phyloP scores from a whole-genome alignment of 257 asterid genomes.

The Coffea canephora region DNA sequence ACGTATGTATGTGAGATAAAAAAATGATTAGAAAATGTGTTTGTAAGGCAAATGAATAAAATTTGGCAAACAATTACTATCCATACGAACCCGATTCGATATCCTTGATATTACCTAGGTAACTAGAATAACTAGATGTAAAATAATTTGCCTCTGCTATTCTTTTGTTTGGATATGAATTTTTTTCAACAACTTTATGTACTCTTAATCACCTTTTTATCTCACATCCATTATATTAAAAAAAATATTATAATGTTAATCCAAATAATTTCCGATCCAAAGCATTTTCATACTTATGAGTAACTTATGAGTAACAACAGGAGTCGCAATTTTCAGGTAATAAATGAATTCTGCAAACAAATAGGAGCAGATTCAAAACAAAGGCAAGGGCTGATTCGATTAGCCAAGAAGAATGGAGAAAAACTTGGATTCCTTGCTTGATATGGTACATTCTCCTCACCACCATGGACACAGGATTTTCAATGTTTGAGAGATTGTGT shows the following conservation, averaged over 20 bases:
- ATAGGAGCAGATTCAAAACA: constrained; percentile 92
- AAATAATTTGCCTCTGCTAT: no score
- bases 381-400: constrained; percentile 81
- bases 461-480: neutral
- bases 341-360: constrained; percentile 89
- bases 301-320: neutral
- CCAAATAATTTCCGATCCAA: no score
- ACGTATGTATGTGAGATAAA: no score
- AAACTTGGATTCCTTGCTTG: constrained; percentile 82
- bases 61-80: no score
- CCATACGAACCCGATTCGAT: neutral
- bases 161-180: no score
- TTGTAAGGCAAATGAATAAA: no score
- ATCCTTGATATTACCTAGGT: neutral
- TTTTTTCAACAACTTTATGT: no score
- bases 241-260: no score
- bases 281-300: constrained; percentile 19
- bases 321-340: constrained; percentile 48
- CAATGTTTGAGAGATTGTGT: constrained; percentile 16
- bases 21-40: no score
- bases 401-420: constrained; percentile 93
- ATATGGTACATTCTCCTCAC: constrained; percentile 10
- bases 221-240: no score
- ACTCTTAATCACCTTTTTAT: no score
- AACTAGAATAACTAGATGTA: no score